Evolutionary conservation across 306 rosid species (phyloP).

Genomic region (Quillaja saponaria): DNA sequence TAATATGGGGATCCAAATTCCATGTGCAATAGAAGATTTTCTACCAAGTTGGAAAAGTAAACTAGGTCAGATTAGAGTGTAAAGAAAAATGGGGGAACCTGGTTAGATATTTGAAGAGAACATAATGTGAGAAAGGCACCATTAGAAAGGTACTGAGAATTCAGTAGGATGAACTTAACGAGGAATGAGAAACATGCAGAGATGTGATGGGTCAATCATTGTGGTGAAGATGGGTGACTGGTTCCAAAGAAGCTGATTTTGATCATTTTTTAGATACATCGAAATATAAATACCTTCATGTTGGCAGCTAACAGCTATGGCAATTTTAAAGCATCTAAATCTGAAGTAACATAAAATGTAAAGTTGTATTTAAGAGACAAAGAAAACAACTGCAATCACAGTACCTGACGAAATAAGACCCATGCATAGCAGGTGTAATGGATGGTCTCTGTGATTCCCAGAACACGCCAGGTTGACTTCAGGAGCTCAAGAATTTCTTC

Average conservation of each 20-base stretch:
- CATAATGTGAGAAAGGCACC: background rate
- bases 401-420: constrained; percentile 97
- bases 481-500: constrained; percentile 95
- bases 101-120: background rate
- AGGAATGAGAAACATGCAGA: too few species aligned
- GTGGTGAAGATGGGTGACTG: background rate
- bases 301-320: too few species aligned
- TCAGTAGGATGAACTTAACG: background rate
- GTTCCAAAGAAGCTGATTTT: constrained; percentile 4
- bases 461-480: constrained; percentile 97
- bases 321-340: too few species aligned
- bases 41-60: too few species aligned
- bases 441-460: constrained; percentile 95
- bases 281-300: too few species aligned
- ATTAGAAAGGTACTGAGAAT: background rate
- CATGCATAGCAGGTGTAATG: constrained; percentile 93
- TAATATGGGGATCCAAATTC: background rate
- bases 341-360: too few species aligned
- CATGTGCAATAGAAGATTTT: background rate
- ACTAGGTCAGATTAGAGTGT: background rate
- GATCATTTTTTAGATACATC: too few species aligned
- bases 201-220: too few species aligned
- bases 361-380: constrained; percentile 12
- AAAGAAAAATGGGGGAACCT: constrained; percentile 4
- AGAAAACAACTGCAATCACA: too few species aligned